Conservation (phyloP, 2,329 filamentous ascomycete genomes). For the Aaosphaeria arxii region DNA sequence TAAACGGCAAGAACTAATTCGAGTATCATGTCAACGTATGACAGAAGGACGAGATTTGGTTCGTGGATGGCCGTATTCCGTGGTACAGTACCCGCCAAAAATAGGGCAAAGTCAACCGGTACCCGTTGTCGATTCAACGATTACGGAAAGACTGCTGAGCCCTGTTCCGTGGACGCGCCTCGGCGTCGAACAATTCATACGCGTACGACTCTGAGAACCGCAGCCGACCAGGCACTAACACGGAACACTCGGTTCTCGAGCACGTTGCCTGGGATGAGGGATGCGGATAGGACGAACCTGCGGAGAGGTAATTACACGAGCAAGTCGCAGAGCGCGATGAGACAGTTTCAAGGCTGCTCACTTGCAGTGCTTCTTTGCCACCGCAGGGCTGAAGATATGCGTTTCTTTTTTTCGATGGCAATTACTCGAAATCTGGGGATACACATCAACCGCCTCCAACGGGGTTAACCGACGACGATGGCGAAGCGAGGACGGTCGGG, state of each 20-base stretch:
- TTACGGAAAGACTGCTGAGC: neutral
- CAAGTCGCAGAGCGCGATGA: no score
- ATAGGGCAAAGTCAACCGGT: neutral
- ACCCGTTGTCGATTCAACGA: neutral
- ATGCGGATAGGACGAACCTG: no score
- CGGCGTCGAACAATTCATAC: no score
- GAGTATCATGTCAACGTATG: neutral
- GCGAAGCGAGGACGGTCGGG: no score
- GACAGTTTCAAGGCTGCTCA: no score
- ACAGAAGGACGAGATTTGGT: neutral
- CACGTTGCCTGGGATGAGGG: no score
- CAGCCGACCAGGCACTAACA: no score
- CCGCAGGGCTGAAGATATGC: conserved; percentile 2
- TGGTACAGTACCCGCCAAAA: conserved; percentile 2
- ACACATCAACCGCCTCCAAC: neutral
- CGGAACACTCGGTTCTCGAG: no score
- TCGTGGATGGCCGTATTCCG: neutral
- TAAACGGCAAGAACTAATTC: neutral
- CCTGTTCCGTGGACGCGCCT: no score
- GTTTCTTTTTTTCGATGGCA: neutral
- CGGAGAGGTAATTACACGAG: no score
- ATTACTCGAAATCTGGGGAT: conserved; percentile 1
- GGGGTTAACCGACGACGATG: neutral
- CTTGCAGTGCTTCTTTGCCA: neutral
- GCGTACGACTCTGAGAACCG: no score